phyloP scores from a whole-genome alignment of 2,329 filamentous ascomycete species.

The Stenocarpella maydis region DNA sequence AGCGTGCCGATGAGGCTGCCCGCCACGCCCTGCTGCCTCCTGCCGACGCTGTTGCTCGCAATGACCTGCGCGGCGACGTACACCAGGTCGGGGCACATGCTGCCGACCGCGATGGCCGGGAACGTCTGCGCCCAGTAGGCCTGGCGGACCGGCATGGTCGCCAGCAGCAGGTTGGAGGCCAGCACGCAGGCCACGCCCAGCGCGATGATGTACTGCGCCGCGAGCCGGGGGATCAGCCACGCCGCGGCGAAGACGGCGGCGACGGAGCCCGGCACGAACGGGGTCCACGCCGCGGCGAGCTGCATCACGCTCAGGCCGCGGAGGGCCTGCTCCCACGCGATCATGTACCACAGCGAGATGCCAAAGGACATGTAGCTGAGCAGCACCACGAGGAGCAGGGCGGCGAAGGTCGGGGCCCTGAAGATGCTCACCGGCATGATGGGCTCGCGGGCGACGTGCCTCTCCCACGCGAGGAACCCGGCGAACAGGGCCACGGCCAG shows the following conservation, averaged over 20 bases:
- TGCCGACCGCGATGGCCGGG: slow-evolving; percentile 44
- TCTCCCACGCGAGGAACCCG: slow-evolving; percentile 53
- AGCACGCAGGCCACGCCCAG: slow-evolving; percentile 48
- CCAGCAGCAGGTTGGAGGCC: slow-evolving; percentile 46
- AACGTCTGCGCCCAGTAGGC: slow-evolving; percentile 55
- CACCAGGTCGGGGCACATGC: slow-evolving; percentile 57
- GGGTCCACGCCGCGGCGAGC: slow-evolving; percentile 49
- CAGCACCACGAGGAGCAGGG: slow-evolving; percentile 53
- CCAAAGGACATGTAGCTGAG: slow-evolving; percentile 58
- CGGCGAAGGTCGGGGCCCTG: slow-evolving; percentile 52
- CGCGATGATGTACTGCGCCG: slow-evolving; percentile 57
- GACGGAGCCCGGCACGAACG: slow-evolving; percentile 51
- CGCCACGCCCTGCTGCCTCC: slow-evolving; percentile 59
- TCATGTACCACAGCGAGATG: slow-evolving; percentile 57
- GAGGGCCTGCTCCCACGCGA: slow-evolving; percentile 54
- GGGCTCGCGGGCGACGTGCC: slow-evolving; percentile 47
- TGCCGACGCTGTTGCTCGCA: slow-evolving; percentile 58
- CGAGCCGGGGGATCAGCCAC: slow-evolving; percentile 55
- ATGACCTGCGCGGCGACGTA: slow-evolving; percentile 62
- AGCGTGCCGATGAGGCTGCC: slow-evolving; percentile 55
- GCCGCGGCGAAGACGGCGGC: slow-evolving; percentile 51
- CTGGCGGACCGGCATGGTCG: slow-evolving; percentile 55
- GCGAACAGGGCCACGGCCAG: slow-evolving; percentile 44
- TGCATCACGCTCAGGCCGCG: slow-evolving; percentile 51
- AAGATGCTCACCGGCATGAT: slow-evolving; percentile 58